A percentile compares a stretch with the other conserved stretches of the same genome.
phyloP scores from a whole-genome alignment of 2,329 filamentous ascomycete genomes.

The Orbilia javanica region DNA sequence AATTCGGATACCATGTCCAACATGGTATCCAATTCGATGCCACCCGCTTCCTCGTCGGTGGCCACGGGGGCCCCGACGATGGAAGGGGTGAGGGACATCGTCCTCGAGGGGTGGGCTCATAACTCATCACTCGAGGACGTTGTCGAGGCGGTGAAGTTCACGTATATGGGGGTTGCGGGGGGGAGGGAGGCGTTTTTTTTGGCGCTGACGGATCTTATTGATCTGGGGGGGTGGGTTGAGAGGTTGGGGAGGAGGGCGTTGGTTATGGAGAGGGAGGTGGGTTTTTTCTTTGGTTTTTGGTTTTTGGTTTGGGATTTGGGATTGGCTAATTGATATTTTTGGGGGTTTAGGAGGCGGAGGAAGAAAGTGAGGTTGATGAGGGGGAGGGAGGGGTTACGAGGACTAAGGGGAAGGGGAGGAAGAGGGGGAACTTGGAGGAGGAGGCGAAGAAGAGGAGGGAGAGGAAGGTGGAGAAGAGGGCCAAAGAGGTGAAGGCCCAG shows the following conservation, averaged over 20 bases:
- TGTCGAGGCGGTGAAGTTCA: constrained; percentile 11
- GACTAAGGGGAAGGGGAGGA: background rate
- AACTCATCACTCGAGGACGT: background rate
- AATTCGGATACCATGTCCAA: too few species aligned
- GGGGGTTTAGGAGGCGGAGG: too few species aligned
- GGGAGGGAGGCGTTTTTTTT: background rate
- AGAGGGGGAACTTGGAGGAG: background rate
- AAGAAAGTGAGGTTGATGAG: background rate
- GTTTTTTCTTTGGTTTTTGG: too few species aligned
- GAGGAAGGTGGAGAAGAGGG: background rate
- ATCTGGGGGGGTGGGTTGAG: too few species aligned
- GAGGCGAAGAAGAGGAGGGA: background rate
- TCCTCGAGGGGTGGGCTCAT: background rate
- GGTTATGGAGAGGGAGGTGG: too few species aligned
- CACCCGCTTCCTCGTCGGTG: background rate
- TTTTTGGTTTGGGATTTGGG: too few species aligned
- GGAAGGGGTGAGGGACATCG: background rate
- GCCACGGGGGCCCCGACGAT: background rate
- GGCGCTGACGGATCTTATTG: too few species aligned
- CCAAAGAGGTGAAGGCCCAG: constrained; percentile 1
- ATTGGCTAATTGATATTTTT: too few species aligned
- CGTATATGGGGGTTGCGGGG: background rate
- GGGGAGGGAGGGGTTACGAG: background rate
- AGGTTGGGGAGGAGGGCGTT: too few species aligned
- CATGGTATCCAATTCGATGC: background rate